Percentiles rank a stretch among this genome's conserved stretches.
Evolutionary conservation across 2,329 filamentous ascomycete genomes (phyloP).

Genomic region (Phaeophleospora eucalypticola): DNA sequence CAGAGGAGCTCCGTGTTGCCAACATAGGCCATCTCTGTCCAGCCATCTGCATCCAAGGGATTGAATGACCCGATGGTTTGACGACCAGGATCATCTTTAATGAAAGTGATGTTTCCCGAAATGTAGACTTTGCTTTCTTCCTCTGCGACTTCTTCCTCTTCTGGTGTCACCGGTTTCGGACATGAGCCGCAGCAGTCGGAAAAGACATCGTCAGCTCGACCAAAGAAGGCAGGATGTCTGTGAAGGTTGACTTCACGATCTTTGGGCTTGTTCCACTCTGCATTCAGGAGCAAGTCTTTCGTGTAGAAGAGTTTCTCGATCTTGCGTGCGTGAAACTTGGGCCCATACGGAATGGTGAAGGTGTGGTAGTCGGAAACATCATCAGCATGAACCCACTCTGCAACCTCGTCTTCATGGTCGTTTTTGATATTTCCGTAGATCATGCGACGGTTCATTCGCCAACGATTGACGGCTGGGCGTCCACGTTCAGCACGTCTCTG

Average conservation of each 20-base stretch:
- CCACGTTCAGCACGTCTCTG: constrained; percentile 69
- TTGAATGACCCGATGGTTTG: constrained; percentile 72
- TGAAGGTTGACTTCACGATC: constrained; percentile 74
- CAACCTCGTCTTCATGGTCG: constrained; percentile 70
- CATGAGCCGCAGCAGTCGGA: constrained; percentile 79
- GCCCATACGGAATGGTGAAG: constrained; percentile 63
- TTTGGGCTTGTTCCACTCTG: constrained; percentile 77
- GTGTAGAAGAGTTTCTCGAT: constrained; percentile 81
- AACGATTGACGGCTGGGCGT: constrained; percentile 54
- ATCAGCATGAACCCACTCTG: constrained; percentile 74
- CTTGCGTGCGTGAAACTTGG: constrained; percentile 53
- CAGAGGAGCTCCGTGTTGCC: constrained; percentile 73
- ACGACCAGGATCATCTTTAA: constrained; percentile 76
- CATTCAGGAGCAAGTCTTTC: constrained; percentile 76
- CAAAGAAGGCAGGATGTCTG: constrained; percentile 82
- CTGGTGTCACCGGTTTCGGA: constrained; percentile 62
- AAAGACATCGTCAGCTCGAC: constrained; percentile 68
- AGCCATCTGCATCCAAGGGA: constrained; percentile 75
- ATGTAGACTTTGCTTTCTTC: constrained; percentile 74
- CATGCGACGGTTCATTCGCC: constrained; percentile 37
- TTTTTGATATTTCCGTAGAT: constrained; percentile 71
- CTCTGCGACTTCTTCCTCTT: constrained; percentile 67
- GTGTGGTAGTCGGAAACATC: constrained; percentile 74
- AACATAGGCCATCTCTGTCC: constrained; percentile 88
- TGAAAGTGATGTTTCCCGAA: constrained; percentile 67